phyloP scores from a whole-genome alignment of 495 filamentous ascomycete genomes.

The Lasiosphaeria miniovina region DNA sequence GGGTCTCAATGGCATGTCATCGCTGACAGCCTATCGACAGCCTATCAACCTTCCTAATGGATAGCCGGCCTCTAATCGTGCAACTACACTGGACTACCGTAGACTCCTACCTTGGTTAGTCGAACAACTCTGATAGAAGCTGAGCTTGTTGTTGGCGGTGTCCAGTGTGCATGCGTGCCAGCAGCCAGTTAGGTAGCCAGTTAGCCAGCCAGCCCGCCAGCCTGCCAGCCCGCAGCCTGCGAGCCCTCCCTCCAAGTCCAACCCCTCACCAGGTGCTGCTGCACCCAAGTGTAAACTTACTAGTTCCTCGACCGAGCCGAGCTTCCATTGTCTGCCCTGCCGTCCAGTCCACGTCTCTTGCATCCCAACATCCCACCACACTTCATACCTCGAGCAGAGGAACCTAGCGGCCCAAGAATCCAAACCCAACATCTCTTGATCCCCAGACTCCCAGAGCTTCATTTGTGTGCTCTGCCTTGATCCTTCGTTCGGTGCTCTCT shows the following conservation, averaged over 20 bases:
- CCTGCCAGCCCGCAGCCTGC: too few species aligned
- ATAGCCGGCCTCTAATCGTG: too few species aligned
- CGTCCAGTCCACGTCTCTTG: too few species aligned
- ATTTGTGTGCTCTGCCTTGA: background rate
- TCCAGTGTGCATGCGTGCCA: too few species aligned
- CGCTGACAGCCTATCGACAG: slow-evolving; percentile 5
- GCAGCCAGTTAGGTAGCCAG: background rate
- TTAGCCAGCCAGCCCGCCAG: background rate
- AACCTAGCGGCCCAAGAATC: background rate
- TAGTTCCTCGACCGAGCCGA: background rate
- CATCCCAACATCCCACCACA: too few species aligned
- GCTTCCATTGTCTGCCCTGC: background rate
- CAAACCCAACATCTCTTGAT: background rate
- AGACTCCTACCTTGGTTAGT: too few species aligned
- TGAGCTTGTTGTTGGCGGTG: too few species aligned
- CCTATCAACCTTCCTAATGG: too few species aligned
- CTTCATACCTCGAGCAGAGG: too few species aligned
- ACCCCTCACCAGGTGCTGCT: background rate
- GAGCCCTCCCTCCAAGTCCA: background rate
- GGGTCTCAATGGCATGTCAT: slow-evolving; percentile 16
- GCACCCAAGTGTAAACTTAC: background rate
- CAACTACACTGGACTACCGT: too few species aligned
- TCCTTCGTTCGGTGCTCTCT: background rate
- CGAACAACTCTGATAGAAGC: too few species aligned
- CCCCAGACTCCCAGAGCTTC: background rate